These are phyloP conservation scores for Sclerotinia glacialis DNA, from an alignment of 2,329 filamentous ascomycete species.

Conservation along the genomic window DNA sequence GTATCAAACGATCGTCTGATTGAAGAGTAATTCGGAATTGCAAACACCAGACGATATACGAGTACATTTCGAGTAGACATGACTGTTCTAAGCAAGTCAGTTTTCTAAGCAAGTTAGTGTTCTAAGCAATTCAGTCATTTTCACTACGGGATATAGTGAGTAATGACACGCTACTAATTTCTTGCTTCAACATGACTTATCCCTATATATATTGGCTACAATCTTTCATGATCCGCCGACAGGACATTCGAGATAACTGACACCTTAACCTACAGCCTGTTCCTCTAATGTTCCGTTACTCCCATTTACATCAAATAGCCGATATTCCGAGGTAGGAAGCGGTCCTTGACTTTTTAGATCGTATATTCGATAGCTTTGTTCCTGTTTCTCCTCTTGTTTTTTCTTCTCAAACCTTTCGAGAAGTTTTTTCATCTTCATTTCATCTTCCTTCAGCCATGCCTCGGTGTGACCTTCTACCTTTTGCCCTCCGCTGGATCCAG, in stretches of 20 bases:
- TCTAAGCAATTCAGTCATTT: too few species aligned
- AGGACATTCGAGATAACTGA: neutral
- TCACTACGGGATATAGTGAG: neutral
- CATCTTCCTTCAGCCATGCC: conserved; percentile 17
- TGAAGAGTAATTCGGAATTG: neutral
- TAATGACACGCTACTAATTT: neutral
- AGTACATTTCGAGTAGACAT: neutral
- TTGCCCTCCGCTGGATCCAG: conserved; percentile 1
- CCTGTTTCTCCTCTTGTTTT: conserved; percentile 10
- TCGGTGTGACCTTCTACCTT: conserved; percentile 13
- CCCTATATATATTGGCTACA: neutral
- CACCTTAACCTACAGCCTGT: neutral
- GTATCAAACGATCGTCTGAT: neutral
- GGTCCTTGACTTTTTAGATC: neutral
- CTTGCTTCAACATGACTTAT: neutral
- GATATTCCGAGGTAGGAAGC: neutral
- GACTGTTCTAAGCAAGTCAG: neutral
- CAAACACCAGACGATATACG: neutral
- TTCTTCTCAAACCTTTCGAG: conserved; percentile 9
- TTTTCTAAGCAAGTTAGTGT: neutral
- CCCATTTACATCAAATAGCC: neutral
- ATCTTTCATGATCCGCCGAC: neutral
- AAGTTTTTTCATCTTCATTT: conserved; percentile 2
- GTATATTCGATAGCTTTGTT: neutral
- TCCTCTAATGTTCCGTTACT: neutral